These are phyloP conservation scores for Colletotrichum lentis DNA, from an alignment of 2,329 filamentous ascomycete species.

Conservation along the genomic window DNA sequence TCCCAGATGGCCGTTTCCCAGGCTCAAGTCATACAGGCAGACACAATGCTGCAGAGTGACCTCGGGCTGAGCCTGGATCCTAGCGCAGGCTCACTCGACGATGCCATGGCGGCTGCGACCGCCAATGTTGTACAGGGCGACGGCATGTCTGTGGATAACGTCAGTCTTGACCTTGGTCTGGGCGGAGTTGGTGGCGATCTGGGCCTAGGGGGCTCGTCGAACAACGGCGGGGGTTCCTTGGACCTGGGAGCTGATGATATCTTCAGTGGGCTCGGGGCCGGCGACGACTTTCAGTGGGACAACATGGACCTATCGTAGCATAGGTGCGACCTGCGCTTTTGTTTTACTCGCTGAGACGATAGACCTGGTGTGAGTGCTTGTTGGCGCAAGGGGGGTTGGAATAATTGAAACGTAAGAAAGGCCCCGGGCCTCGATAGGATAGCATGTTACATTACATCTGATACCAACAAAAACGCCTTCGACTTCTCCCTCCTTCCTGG, in stretches of 20 bases:
- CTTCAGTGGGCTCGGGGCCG: conserved; percentile 50
- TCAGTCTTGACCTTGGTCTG: conserved; percentile 58
- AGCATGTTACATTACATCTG: conserved; percentile 18
- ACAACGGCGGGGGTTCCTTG: conserved; percentile 49
- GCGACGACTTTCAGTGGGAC: conserved; percentile 57
- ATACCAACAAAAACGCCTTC: conserved; percentile 28
- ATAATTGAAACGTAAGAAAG: background rate
- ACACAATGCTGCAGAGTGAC: conserved; percentile 54
- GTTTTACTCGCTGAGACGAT: background rate
- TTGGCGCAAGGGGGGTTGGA: background rate
- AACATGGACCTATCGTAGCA: conserved; percentile 46
- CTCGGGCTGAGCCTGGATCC: conserved; percentile 53
- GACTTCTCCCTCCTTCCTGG: background rate
- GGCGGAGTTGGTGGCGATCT: conserved; percentile 50
- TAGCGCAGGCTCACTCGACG: conserved; percentile 46
- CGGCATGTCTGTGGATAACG: conserved; percentile 51
- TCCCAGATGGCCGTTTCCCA: conserved; percentile 63
- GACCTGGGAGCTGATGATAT: conserved; percentile 49
- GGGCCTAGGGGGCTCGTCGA: conserved; percentile 48
- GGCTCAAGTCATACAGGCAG: conserved; percentile 47
- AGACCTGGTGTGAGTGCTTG: background rate
- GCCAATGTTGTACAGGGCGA: conserved; percentile 48
- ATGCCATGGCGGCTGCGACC: conserved; percentile 53
- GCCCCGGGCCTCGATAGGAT: background rate
- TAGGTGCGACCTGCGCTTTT: background rate